Conservation (phyloP, 257 asterid species). For the Ilex aquifolium region DNA sequence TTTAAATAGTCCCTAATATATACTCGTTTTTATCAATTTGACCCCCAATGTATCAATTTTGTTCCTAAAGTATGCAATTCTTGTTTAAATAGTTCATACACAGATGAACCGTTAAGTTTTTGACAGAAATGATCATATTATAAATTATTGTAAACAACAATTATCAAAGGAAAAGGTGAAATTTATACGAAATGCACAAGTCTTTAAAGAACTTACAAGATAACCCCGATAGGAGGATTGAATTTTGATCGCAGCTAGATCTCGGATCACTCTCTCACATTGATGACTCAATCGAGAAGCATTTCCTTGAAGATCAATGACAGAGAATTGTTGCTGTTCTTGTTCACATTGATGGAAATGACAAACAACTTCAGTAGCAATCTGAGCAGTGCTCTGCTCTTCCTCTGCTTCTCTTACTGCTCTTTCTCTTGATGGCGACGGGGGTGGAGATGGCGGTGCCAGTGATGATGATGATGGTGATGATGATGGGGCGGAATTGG, state of each 20-base stretch:
- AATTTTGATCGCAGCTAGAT: constrained; percentile 54
- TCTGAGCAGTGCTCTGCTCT: constrained; percentile 5
- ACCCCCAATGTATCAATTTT: too few relatives aligned
- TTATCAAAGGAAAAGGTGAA: too few relatives aligned
- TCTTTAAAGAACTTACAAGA: constrained; percentile 46
- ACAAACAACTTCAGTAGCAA: constrained; percentile 3
- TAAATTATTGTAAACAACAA: too few relatives aligned
- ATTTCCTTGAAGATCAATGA: constrained; percentile 2
- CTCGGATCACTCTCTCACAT: constrained; percentile 19
- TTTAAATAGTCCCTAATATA: too few relatives aligned
- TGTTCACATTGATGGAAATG: constrained; percentile 13
- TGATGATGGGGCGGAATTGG: too few relatives aligned
- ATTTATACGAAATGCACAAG: too few relatives aligned
- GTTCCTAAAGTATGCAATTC: too few relatives aligned
- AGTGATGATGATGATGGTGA: too few relatives aligned
- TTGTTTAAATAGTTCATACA: too few relatives aligned
- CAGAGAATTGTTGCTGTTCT: constrained; percentile 20
- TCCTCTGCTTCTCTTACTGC: constrained; percentile 20
- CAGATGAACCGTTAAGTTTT: too few relatives aligned
- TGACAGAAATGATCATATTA: too few relatives aligned
- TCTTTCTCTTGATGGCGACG: constrained; percentile 31
- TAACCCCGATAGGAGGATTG: constrained; percentile 78
- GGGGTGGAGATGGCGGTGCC: constrained; percentile 3
- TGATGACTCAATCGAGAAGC: constrained; percentile 8
- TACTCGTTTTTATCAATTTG: too few relatives aligned